Conservation (phyloP, 2,329 filamentous ascomycete genomes). For the Cytospora piceicola region DNA sequence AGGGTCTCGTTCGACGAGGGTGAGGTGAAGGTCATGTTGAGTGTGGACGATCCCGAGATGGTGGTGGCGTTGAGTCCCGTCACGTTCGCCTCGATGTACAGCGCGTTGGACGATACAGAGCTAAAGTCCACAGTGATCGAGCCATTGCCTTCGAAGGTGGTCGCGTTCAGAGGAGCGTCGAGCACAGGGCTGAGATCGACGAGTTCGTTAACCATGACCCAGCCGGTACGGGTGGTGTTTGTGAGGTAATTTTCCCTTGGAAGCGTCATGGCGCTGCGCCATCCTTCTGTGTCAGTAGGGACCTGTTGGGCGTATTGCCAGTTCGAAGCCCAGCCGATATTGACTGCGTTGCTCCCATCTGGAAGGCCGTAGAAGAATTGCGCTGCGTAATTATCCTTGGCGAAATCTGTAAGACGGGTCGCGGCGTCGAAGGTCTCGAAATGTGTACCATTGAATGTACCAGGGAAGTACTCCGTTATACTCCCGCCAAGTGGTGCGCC, state of each 20-base stretch:
- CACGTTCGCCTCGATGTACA: conserved; percentile 60
- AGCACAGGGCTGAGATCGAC: conserved; percentile 54
- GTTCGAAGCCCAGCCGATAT: conserved; percentile 61
- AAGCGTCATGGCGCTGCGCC: conserved; percentile 56
- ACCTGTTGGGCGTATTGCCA: conserved; percentile 61
- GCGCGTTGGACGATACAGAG: conserved; percentile 50
- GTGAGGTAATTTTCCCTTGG: conserved; percentile 57
- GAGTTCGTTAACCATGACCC: conserved; percentile 54
- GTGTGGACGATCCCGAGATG: conserved; percentile 37
- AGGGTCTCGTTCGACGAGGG: conserved; percentile 53
- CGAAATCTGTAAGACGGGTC: conserved; percentile 50
- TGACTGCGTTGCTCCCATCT: conserved; percentile 46
- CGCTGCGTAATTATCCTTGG: conserved; percentile 59
- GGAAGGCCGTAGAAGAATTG: conserved; percentile 58
- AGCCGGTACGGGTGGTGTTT: conserved; percentile 54
- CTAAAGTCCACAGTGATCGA: conserved; percentile 56
- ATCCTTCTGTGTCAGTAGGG: conserved; percentile 58
- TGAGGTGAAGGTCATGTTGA: conserved; percentile 41
- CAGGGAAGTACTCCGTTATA: conserved; percentile 59
- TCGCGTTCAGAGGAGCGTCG: conserved; percentile 49
- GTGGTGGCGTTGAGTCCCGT: conserved; percentile 42
- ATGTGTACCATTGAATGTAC: conserved; percentile 67
- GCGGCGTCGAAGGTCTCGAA: conserved; percentile 52
- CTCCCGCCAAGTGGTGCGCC: conserved; percentile 61
- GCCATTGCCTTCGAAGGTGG: conserved; percentile 51